A percentile compares a stretch with the other conserved stretches of the same genome.
Conservation (phyloP, 495 filamentous ascomycete genomes). For the Pyrenula aspistea region DNA sequence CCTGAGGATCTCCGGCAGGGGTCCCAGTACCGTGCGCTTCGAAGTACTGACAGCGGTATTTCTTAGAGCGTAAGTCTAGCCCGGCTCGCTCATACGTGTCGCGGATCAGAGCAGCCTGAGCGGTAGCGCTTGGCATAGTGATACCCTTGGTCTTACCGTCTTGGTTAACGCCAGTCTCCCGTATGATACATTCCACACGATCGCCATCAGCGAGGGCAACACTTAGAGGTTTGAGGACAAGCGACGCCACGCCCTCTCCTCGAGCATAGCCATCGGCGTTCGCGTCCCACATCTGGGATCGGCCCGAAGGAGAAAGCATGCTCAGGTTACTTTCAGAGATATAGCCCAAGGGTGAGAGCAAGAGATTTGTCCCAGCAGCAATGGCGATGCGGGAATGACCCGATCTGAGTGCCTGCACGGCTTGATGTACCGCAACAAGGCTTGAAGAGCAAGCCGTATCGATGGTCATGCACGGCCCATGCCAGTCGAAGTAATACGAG, state of each 20-base stretch:
- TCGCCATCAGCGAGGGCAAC: conserved; percentile 43
- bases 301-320: conserved; percentile 16
- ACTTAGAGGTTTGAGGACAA: conserved; percentile 47
- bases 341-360: conserved; percentile 29
- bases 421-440: conserved; percentile 19
- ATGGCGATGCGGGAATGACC: conserved; percentile 24
- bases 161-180: conserved; percentile 40
- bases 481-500: conserved; percentile 22
- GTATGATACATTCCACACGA: conserved; percentile 50
- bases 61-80: conserved; percentile 17
- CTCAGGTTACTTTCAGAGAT: neutral
- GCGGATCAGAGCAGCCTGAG: conserved; percentile 21
- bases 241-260: conserved; percentile 42
- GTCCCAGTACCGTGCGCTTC: conserved; percentile 46
- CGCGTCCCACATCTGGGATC: conserved; percentile 26
- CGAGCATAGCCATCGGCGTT: conserved; percentile 25
- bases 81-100: conserved; percentile 19
- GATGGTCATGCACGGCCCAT: conserved; percentile 17
- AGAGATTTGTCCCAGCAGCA: conserved; percentile 37
- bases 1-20: conserved; percentile 18
- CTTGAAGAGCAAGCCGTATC: conserved; percentile 27
- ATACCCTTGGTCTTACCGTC: conserved; percentile 24
- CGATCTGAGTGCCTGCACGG: conserved; percentile 10
- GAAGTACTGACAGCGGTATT: conserved; percentile 18
- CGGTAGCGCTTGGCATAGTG: conserved; percentile 15